A percentile compares a stretch with the other conserved stretches of the same genome.
Conservation (phyloP, 495 filamentous ascomycete species). For the Pseudevernia furfuracea region DNA sequence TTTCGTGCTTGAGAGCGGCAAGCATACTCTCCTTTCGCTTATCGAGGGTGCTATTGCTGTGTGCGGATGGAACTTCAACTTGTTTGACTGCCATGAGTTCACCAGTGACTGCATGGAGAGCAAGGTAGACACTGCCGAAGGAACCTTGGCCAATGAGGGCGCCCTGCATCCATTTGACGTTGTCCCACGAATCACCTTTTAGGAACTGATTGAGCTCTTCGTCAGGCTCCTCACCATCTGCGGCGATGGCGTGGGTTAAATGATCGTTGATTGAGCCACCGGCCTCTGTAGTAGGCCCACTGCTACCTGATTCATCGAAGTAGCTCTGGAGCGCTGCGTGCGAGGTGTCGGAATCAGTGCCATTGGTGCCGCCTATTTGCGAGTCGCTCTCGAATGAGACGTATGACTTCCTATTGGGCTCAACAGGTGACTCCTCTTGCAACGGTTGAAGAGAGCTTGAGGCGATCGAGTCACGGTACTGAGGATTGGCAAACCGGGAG, state of each 20-base stretch:
- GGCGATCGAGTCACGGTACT: slow-evolving; percentile 78
- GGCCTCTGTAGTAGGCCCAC: slow-evolving; percentile 53
- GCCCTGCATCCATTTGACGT: slow-evolving; percentile 98
- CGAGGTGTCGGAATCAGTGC: slow-evolving; percentile 61
- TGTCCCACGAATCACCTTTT: slow-evolving; percentile 86
- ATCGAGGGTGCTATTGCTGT: slow-evolving; percentile 71
- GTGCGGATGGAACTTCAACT: slow-evolving; percentile 76
- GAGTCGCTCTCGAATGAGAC: slow-evolving; percentile 88
- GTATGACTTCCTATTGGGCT: slow-evolving; percentile 90
- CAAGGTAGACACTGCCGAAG: slow-evolving; percentile 93
- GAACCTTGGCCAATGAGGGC: slow-evolving; percentile 93
- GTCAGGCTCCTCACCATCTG: slow-evolving; percentile 82
- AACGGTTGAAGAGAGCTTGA: slow-evolving; percentile 81
- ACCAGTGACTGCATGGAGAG: slow-evolving; percentile 92
- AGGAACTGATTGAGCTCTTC: slow-evolving; percentile 74
- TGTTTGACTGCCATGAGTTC: slow-evolving; percentile 98
- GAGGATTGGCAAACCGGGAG: slow-evolving; percentile 49
- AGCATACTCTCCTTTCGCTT: slow-evolving; percentile 96
- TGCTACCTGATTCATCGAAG: slow-evolving; percentile 72
- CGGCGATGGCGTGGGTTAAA: slow-evolving; percentile 51
- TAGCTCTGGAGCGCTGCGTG: slow-evolving; percentile 64
- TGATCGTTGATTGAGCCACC: slow-evolving; percentile 62
- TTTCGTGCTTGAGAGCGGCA: slow-evolving; percentile 91
- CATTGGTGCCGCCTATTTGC: slow-evolving; percentile 45
- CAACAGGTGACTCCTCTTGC: slow-evolving; percentile 84